These are phyloP conservation scores for Nannizziopsis arthrosporioides DNA, from an alignment of 2,329 filamentous ascomycete genomes.

Conservation along the genomic window DNA sequence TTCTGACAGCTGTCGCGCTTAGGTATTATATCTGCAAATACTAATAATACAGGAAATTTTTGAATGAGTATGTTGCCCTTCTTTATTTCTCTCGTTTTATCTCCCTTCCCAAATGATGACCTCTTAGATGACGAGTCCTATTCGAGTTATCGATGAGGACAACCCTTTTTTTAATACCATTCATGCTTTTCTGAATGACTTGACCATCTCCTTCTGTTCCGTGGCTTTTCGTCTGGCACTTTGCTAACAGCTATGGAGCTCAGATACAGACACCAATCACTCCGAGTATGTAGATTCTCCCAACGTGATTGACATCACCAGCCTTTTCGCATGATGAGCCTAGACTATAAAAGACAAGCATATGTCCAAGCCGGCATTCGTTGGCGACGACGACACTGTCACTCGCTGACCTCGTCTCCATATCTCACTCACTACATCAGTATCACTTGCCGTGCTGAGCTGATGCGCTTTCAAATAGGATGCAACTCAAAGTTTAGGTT, in stretches of 20 bases:
- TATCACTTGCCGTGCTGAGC: not conserved
- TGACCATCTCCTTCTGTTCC: slow-evolving; percentile 4
- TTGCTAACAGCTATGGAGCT: not conserved
- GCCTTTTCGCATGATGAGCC: slow-evolving; percentile 60
- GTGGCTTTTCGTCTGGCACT: not conserved
- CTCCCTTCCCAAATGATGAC: slow-evolving; percentile 36
- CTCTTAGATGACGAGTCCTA: slow-evolving; percentile 55
- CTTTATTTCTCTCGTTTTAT: slow-evolving; percentile 12
- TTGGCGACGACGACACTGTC: slow-evolving; percentile 43
- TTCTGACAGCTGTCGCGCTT: not conserved
- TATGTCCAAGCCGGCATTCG: slow-evolving; percentile 68
- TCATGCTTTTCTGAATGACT: slow-evolving; percentile 45
- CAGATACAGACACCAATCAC: not conserved
- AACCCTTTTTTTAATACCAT: slow-evolving; percentile 44
- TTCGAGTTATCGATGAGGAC: slow-evolving; percentile 52
- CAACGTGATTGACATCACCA: slow-evolving; percentile 15
- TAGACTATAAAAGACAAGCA: slow-evolving; percentile 82
- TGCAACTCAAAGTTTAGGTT: not conserved
- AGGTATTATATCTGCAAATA: not conserved
- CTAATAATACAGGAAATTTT: slow-evolving; percentile 8
- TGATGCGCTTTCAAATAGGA: not conserved
- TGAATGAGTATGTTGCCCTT: not conserved
- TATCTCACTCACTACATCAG: not conserved
- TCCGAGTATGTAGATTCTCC: slow-evolving; percentile 23
- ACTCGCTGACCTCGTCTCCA: slow-evolving; percentile 32